Base-by-base conservation (phyloP, 257 asterid genomes). In the Solanum tacnaense region DNA sequence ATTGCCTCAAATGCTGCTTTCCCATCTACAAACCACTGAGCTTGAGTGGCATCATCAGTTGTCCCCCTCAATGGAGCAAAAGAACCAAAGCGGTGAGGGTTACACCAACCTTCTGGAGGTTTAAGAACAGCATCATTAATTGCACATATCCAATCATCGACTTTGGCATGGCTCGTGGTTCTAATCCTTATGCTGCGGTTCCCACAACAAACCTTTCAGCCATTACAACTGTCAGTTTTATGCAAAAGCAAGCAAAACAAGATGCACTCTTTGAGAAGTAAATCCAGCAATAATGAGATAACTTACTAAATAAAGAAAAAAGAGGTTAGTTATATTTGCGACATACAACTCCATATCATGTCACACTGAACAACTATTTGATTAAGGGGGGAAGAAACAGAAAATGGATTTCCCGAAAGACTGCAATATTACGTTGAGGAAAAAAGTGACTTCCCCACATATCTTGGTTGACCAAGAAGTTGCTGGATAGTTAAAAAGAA, bases 21-120 rank as follows among this genome's bases (percentile, higher is more conserved):
- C 29, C 99, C 99, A 91, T 96, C 99, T 89, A 95, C 70, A 73
- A 95, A 96, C 99, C 99, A 96, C 89, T 96, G 99, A 86, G 98
- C 99, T 92, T 89, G 93, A 91, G 98, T 94, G 90, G 96, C 95
- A 90, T 95, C 98, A 78, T 95, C 98, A 56, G 67, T 88, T 87
- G 94, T 92, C 82, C 99, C 98, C 92, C 99, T 92, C 71, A 89
- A 90, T 25, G 99, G 98, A 86, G 99, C 98, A 90, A 91, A 96
- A 60, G 98, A 94, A 88, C 92, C 91, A 87, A 94, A 96, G 87
- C 96, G 98, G 72, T 96, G 98, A 90, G 98, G 90, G 90, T 92
- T 92, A 90, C 95, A 92, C 98, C 98, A 95, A 89, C 98, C 91
- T 86, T 95, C 98, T 27, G 93, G 91, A 87, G 88, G 89, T 91